Evolutionary conservation across 345 rosid species (phyloP), one percentile per base, ranked within the genome.

Genomic region (Microcos paniculata): DNA sequence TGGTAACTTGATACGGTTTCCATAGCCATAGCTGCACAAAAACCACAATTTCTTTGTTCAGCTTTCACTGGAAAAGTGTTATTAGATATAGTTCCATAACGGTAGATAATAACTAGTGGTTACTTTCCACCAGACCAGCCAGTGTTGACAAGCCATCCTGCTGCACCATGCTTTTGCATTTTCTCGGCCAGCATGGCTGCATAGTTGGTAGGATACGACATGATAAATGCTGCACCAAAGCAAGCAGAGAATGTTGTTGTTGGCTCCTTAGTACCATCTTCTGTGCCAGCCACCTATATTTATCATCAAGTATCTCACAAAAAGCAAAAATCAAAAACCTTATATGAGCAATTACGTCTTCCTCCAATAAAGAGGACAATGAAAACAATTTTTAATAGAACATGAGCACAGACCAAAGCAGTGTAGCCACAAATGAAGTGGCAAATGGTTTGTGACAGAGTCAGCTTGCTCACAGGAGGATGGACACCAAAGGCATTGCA

Each of bases 121-220:
- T 87, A 95, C 99, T 98, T 91, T 81, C 99, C 99, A 70, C 94
- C 97, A 0, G 97, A 93, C 99, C 99, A 96, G 71, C 98, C 97
- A 14, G 98, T 96, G 87, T 96, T 96, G 66, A 96, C 94, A 0
- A 96, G 98, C 98, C 99, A 96, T 18, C 91, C 97, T 1, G 98
- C 90, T 23, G 98, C 94, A 19, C 99, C 99, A 72, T 93, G 96
- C 77, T 86, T 83, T 85, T 89, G 84, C 98, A 96, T 96, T 85
- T 96, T 96, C 80, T 96, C 96, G 14, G 98, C 92, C 66, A 93
- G 85, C 99, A 96, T 93, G 70, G 96, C 94, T 7, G 98, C 99
- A 71, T 96, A 93, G 85, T 87, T 96, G 19, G 99, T 96, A 0
- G 99, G 99, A 73, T 91, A 98, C 87, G 93, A 24, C 98, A 96